Base-by-base conservation (phyloP, 805 yeast species). In the Kazachstania bromeliacearum region DNA sequence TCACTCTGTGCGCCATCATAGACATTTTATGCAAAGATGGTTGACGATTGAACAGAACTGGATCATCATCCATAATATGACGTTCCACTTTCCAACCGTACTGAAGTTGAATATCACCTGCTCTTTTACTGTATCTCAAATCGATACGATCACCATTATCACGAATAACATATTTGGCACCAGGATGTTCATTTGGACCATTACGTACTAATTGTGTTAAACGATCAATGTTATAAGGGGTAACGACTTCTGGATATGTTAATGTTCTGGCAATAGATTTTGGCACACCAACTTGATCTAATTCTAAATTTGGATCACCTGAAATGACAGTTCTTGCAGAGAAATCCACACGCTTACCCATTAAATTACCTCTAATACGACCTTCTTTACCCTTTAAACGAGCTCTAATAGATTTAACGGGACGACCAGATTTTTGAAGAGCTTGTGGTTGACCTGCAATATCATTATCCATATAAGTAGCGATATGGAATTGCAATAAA, bases 401-500 rank as follows among this genome's bases (percentile, higher is more conserved):
- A n/a, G 99, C 97, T 67, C 99, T 79, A 52, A 92, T 92, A 31
- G 96, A 85, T 61, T 92, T 92, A 48, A 92, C 94, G 2, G 99
- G 98, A 64, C 99, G 82, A 40, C 99, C 99, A 39, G 96, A 85
- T 63, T 92, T 92, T 59, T 92, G 99, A 44, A 92, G 72, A 23
- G 99, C 98, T 62, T 89, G 98, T 0, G 98, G 99, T 66, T 92
- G 98, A 44, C 99, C 98, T 10, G 98, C 98, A 63, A 92, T 92
- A 66, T 92, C 97, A 60, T 92, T 92, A 66, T 92, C 98, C 99
- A 92, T 92, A 59, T 92, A 92, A 0, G 99, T 92, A 6, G 99
- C 99, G 35, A 92, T 96, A 54, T 92, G 99, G 62, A 87, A 92
- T 60, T 92, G 99, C 41, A 92, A 68, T 48, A 92, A 74, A 30